Base-by-base conservation (phyloP, 805 yeast species). In the Wickerhamia fluorescens region DNA sequence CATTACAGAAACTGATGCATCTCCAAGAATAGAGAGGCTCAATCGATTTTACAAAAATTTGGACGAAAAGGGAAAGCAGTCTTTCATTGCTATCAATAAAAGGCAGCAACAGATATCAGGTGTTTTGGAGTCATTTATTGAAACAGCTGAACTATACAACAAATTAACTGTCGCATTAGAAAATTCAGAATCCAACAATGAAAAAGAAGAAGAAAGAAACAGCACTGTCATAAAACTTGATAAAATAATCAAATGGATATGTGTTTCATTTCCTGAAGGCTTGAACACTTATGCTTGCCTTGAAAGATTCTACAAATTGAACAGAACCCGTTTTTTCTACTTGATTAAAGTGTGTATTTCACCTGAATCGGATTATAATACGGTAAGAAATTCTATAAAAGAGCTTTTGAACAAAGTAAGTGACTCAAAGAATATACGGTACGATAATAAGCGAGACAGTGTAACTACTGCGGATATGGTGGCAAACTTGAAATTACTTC, bases 31-130 rank as follows among this genome's bases (percentile, higher is more conserved):
- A 0, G 47, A 55, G 6, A 58, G 92, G 29, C 38, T 83, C 2
- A 47, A 81, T 25, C 51, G 49, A 2, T 61, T 83, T 2, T 54
- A 73, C 29, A 41, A 56, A 1, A 54, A 50, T 20, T 59, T 87
- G 15, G 71, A 75, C 28, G 66, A 66, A 2, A 77, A 74, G 37
- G 70, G 88, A 0, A 64, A 65, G 36, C 62, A 71, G 14, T 73
- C 94, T 0, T 79, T 86, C 41, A 53, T 63, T 34, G 89, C 95
- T 0, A 71, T 84, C 20, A 68, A 73, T 28, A 71, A 66, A 42
- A 66, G 95, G 28, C 95, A 86, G 46, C 65, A 68, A 27, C 78
- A 78, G 38, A 50, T 73, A 16, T 56, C 81, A 2, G 49, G 57
- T 2, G 84, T 73, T 1, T 30, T 84, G 6, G 35, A 40, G 2